Evolutionary conservation across 148 eudicot genomes (phyloP).

Genomic region (Rhododendron molle): DNA sequence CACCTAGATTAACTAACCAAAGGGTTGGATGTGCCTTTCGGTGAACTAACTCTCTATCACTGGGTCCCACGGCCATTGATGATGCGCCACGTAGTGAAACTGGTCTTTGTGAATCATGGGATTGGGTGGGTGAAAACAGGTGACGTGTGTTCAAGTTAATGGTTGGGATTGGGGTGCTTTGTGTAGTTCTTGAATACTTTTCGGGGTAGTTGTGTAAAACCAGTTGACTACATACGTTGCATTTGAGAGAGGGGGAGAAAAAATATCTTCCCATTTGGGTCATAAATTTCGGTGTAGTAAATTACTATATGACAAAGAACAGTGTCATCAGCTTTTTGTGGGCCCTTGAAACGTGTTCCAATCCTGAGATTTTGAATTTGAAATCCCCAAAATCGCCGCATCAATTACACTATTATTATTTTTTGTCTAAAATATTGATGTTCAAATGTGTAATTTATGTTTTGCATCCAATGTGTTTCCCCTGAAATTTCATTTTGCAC

Average conservation of each 20-base stretch:
- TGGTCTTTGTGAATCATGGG: not conserved
- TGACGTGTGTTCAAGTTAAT: not conserved
- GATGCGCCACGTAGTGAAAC: conserved; percentile 12
- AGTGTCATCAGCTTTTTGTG: not conserved
- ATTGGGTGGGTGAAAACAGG: not conserved
- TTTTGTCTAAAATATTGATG: too few species aligned
- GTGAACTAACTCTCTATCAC: conserved; percentile 2
- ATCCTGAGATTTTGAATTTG: not conserved
- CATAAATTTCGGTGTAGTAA: not conserved
- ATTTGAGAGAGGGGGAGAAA: not conserved
- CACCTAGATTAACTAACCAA: not conserved
- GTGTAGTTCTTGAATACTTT: not conserved
- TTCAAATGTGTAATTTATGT: not conserved
- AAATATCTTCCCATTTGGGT: not conserved
- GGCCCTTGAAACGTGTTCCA: not conserved
- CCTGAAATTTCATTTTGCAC: too few species aligned
- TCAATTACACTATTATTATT: too few species aligned
- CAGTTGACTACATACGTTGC: not conserved
- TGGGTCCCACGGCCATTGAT: not conserved
- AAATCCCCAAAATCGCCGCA: too few species aligned
- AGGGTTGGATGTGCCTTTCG: not conserved
- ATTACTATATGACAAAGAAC: not conserved
- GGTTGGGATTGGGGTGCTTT: not conserved
- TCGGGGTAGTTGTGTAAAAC: not conserved
- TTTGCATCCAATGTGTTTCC: not conserved